These are phyloP conservation scores for Penicillium chermesinum DNA, from an alignment of 495 filamentous ascomycete species.

Conservation along the genomic window DNA sequence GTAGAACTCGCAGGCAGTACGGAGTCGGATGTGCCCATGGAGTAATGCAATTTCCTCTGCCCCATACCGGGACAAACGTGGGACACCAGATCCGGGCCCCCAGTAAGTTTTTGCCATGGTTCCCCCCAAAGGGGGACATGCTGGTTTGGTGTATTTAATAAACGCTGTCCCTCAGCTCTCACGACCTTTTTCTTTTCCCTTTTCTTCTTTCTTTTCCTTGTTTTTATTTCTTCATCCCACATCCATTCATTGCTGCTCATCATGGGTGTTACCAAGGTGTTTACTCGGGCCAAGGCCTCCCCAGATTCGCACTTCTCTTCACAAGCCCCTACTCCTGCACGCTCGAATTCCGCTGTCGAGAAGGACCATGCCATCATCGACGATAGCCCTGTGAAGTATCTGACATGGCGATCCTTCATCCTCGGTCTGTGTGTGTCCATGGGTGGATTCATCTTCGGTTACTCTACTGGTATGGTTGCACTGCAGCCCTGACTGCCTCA, in stretches of 20 bases:
- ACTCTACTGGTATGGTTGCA: conserved; percentile 52
- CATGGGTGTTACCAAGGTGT: conserved; percentile 36
- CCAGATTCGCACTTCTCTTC: conserved; percentile 28
- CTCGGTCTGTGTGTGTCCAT: conserved; percentile 56
- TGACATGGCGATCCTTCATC: conserved; percentile 47
- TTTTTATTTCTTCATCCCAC: conserved; percentile 5
- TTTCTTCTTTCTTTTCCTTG: conserved; percentile 3
- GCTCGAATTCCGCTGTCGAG: conserved; percentile 34
- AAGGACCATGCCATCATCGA: conserved; percentile 40
- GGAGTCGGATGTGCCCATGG: conserved; percentile 21
- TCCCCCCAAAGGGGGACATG: conserved; percentile 25
- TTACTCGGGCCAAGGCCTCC: conserved; percentile 29
- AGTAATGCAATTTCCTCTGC: conserved; percentile 24
- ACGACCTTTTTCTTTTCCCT: conserved; percentile 12
- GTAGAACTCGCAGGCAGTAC: conserved; percentile 16
- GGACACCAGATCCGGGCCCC: conserved; percentile 37
- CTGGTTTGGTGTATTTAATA: conserved; percentile 19
- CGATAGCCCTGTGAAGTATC: conserved; percentile 42
- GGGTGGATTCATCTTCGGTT: conserved; percentile 75
- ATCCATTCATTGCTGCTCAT: conserved; percentile 14
- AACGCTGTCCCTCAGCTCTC: conserved; percentile 4
- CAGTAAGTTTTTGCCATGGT: conserved; percentile 30
- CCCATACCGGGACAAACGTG: conserved; percentile 23
- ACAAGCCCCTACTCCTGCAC: conserved; percentile 34
- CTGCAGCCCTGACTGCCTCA: conserved; percentile 2